Conservation (phyloP, 2,329 filamentous ascomycete species). For the Colletotrichum neosansevieriae region DNA sequence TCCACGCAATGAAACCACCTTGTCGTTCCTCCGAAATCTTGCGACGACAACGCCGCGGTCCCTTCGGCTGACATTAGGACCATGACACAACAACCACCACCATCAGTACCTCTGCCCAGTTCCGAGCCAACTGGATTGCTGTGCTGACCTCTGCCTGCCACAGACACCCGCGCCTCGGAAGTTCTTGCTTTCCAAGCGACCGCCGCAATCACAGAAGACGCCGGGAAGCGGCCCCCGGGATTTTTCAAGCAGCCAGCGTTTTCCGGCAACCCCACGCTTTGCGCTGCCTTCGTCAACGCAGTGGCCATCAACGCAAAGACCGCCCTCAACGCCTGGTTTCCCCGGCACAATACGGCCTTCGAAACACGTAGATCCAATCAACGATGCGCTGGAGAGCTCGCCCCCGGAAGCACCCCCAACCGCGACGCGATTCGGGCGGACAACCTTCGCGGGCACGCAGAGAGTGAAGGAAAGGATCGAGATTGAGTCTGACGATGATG, state of each 20-base stretch:
- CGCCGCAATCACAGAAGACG: slow-evolving; percentile 48
- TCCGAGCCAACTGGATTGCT: background rate
- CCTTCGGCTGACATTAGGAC: slow-evolving; percentile 29
- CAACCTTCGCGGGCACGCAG: background rate
- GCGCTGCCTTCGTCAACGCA: slow-evolving; percentile 48
- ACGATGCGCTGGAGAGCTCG: slow-evolving; percentile 34
- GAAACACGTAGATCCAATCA: slow-evolving; percentile 40
- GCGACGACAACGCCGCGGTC: slow-evolving; percentile 28
- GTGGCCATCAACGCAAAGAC: slow-evolving; percentile 42
- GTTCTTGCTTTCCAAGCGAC: slow-evolving; percentile 53
- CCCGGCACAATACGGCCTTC: slow-evolving; percentile 42
- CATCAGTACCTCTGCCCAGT: slow-evolving; percentile 17
- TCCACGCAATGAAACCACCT: slow-evolving; percentile 19
- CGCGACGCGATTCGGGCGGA: slow-evolving; percentile 9
- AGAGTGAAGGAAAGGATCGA: slow-evolving; percentile 42
- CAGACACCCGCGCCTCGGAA: slow-evolving; percentile 56
- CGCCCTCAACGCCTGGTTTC: slow-evolving; percentile 30
- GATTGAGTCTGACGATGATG: slow-evolving; percentile 36
- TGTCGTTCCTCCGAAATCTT: background rate
- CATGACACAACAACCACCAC: slow-evolving; percentile 40
- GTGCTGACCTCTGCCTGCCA: background rate
- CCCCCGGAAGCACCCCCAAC: slow-evolving; percentile 2
- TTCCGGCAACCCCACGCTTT: slow-evolving; percentile 55
- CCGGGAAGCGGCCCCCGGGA: slow-evolving; percentile 40
- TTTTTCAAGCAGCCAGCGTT: slow-evolving; percentile 45